Conservation (phyloP, 139 green algal genomes). For the Auxenochlorella protothecoides region DNA sequence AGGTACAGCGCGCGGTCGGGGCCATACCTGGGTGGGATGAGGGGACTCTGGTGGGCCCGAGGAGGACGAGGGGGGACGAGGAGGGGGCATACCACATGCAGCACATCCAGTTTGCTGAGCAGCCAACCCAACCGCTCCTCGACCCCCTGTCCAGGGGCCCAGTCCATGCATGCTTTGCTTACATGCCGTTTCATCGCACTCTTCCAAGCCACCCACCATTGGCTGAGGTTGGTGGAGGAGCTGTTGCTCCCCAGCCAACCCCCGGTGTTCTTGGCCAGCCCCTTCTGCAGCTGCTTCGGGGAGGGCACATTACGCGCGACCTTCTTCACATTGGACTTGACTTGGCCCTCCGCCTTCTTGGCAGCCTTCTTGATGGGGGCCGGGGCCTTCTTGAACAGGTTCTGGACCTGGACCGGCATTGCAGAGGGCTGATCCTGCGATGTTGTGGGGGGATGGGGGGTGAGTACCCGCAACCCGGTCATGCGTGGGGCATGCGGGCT, state of each 20-base stretch:
- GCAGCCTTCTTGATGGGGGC: conserved; percentile 14
- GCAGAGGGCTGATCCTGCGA: too few species aligned
- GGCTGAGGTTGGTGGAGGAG: conserved; percentile 46
- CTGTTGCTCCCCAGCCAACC: conserved; percentile 54
- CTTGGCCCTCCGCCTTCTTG: conserved; percentile 11
- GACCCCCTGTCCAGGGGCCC: background rate
- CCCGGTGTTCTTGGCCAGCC: conserved; percentile 7
- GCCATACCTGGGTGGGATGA: conserved; percentile 33
- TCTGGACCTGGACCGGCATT: conserved; percentile 21
- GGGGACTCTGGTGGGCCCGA: too few species aligned
- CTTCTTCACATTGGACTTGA: background rate
- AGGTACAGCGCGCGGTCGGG: conserved; percentile 74
- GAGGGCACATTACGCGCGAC: background rate
- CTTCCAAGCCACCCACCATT: conserved; percentile 66
- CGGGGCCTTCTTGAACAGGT: conserved; percentile 42
- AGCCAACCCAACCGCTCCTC: background rate
- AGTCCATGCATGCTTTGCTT: too few species aligned
- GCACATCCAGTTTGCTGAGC: background rate
- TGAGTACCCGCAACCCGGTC: too few species aligned
- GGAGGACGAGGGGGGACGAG: background rate
- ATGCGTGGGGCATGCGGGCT: too few species aligned
- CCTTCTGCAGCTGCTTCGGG: background rate
- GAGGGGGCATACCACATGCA: background rate
- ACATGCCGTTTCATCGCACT: background rate
- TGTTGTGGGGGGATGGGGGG: too few species aligned